Evolutionary conservation across 148 eudicot genomes (phyloP).

Genomic region (Hydrangea macrophylla): DNA sequence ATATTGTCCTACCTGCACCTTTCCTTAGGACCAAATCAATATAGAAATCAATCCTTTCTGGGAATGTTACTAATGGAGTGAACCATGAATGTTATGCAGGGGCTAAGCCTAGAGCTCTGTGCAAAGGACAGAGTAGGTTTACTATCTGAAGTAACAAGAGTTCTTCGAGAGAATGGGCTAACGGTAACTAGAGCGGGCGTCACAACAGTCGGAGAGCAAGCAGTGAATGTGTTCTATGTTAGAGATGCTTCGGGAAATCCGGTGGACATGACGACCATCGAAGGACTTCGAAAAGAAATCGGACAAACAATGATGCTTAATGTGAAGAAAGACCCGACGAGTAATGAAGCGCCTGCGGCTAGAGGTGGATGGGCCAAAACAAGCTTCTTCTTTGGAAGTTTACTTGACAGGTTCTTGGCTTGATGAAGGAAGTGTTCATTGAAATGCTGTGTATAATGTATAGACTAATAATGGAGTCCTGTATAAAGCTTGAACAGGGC

Average conservation of each 20-base stretch:
- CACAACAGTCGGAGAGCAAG: conserved; percentile 60
- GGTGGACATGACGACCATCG: conserved; percentile 57
- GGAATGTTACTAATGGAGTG: neutral
- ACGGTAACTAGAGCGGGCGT: conserved; percentile 70
- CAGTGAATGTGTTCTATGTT: conserved; percentile 62
- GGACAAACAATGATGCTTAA: conserved; percentile 70
- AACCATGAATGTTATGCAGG: conserved; percentile 28
- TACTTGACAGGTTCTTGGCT: conserved; percentile 50
- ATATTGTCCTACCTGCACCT: no score
- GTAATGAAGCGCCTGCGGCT: conserved; percentile 34
- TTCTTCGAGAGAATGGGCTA: conserved; percentile 63
- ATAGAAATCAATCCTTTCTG: neutral
- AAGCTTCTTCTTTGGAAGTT: conserved; percentile 71
- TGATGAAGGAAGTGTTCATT: conserved; percentile 11
- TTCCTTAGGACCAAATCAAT: neutral
- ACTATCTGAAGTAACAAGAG: conserved; percentile 58
- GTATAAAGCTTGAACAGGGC: neutral
- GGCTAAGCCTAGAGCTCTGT: conserved; percentile 56
- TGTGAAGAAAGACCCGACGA: conserved; percentile 58
- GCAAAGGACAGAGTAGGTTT: conserved; percentile 67
- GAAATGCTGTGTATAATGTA: neutral
- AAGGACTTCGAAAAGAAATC: conserved; percentile 54
- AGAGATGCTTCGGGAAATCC: conserved; percentile 72
- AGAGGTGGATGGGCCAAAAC: conserved; percentile 62
- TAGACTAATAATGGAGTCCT: conserved; percentile 15